Conservation (phyloP, 768 basidiomycete genomes). For the Phylloporus arenicola region DNA sequence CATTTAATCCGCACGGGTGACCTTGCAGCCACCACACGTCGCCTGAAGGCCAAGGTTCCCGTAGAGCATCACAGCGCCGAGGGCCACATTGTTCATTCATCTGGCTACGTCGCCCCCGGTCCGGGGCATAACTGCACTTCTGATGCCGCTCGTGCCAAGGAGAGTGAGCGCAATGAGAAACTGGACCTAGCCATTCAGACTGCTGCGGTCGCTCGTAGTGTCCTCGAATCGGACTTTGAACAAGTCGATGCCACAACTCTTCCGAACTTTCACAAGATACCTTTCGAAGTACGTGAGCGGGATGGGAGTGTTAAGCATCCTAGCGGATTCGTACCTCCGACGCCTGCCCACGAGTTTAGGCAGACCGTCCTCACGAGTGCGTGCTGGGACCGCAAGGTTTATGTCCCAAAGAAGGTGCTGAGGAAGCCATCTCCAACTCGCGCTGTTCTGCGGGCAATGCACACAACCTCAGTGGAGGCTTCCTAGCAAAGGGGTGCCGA, state of each 20-base stretch:
- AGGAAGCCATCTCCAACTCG: conserved; percentile 13
- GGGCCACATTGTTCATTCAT: conserved; percentile 22
- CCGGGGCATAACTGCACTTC: conserved; percentile 24
- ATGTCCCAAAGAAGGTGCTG: conserved; percentile 6
- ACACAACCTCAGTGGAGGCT: conserved; percentile 10
- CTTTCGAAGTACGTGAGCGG: conserved; percentile 34
- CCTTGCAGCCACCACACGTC: conserved; percentile 25
- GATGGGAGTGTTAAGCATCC: conserved; percentile 39
- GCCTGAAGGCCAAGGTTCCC: conserved; percentile 24
- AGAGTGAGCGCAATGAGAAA: conserved; percentile 17
- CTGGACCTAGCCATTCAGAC: conserved; percentile 25
- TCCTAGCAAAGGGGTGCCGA: conserved; percentile 12
- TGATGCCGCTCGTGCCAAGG: conserved; percentile 22
- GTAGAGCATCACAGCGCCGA: conserved; percentile 18
- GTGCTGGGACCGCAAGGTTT: conserved; percentile 16
- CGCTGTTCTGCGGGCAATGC: conserved; percentile 17
- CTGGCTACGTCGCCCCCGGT: conserved; percentile 29
- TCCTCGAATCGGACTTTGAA: conserved; percentile 28
- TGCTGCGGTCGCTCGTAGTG: conserved; percentile 27
- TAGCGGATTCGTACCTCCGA: conserved; percentile 42
- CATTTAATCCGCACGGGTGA: conserved; percentile 20
- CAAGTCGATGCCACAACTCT: conserved; percentile 22
- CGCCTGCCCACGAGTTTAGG: conserved; percentile 35
- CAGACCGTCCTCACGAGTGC: conserved; percentile 6
- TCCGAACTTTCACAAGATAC: conserved; percentile 33